These are phyloP conservation scores for Datisca glomerata DNA, from an alignment of 306 rosid species.

Conservation along the genomic window DNA sequence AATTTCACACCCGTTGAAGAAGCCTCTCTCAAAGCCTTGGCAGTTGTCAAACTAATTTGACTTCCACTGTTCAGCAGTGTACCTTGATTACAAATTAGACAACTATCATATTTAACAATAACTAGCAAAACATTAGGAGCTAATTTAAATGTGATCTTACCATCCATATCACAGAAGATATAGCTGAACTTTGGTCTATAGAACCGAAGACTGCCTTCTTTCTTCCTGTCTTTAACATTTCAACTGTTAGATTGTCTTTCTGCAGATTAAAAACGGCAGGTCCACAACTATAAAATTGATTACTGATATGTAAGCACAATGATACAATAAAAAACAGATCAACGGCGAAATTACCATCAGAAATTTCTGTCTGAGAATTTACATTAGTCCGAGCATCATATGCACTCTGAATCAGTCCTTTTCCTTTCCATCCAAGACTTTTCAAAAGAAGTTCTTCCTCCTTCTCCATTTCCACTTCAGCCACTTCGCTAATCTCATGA, in stretches of 20 bases:
- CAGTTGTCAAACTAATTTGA: slow-evolving; percentile 52
- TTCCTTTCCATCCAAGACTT: slow-evolving; percentile 80
- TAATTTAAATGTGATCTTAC: slow-evolving; percentile 26
- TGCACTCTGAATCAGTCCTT: slow-evolving; percentile 79
- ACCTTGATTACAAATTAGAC: slow-evolving; percentile 38
- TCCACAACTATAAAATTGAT: background rate
- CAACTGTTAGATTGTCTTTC: slow-evolving; percentile 41
- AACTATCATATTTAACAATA: slow-evolving; percentile 15
- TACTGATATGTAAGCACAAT: background rate
- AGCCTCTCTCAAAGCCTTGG: slow-evolving; percentile 68
- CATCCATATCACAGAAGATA: slow-evolving; percentile 97
- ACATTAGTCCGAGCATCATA: slow-evolving; percentile 31
- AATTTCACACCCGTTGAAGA: slow-evolving; percentile 74
- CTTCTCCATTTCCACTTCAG: slow-evolving; percentile 83
- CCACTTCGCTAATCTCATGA: slow-evolving; percentile 78
- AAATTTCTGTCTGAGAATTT: slow-evolving; percentile 19
- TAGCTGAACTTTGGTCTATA: slow-evolving; percentile 78
- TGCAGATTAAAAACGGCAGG: background rate
- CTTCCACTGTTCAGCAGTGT: slow-evolving; percentile 80
- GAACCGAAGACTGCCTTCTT: slow-evolving; percentile 74
- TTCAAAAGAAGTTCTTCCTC: slow-evolving; percentile 69
- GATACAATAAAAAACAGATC: no score
- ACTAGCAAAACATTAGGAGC: background rate
- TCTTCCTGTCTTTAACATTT: slow-evolving; percentile 83
- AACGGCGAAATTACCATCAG: slow-evolving; percentile 32